Evolutionary conservation across 1,284 basidiomycete species (phyloP), one percentile per base, ranked within the genome.

Genomic region (Cryptococcus amylolentus): DNA sequence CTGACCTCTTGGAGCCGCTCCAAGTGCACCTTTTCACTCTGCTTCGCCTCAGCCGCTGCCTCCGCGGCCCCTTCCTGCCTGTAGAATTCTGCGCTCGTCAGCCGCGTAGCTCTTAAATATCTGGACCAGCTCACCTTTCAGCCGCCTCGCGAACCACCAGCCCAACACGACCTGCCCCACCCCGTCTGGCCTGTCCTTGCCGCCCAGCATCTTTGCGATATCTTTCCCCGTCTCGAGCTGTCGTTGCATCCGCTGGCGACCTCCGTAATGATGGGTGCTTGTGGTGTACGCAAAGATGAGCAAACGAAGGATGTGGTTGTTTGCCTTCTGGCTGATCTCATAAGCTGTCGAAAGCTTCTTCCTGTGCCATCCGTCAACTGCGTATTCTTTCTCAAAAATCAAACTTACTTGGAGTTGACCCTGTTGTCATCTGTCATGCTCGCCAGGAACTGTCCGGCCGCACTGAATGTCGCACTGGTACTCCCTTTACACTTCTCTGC

Each of bases 251-350:
- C 64, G 50, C 5, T 73, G 67, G 18, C 58, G 55, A 23, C 64
- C 63, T 14, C 71, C 69, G 50, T 68, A 71, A 47, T 67, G 51
- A 52, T 72, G 70, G 3, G 61, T 56, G 13, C 62, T 64, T 1
- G 73, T 72, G 7, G 72, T 73, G 63, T 73, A 72, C 12, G 74
- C 71, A 37, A 74, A 76, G 20, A 75, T 68, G 31, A 76, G 57
- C 3, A 57, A 46, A 38, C 69, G 63, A 10, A 74, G 58, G 23
- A 72, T 51, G 49, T 67, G 65, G 51, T 68, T 64, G 53, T 66
- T 66, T 37, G 67, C 57, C 47, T 59, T 58, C 26, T 59, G 55
- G 10, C 52, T 51, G 18, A 70, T 54, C 20, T 71, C 66, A 51
- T 72, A 73, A 16, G 72, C 66, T 0, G 38, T 41, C 4, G 69